Evolutionary conservation across 2,329 filamentous ascomycete species (phyloP), one percentile per base, ranked within the genome.

Genomic region (Colletotrichum eremochloae): DNA sequence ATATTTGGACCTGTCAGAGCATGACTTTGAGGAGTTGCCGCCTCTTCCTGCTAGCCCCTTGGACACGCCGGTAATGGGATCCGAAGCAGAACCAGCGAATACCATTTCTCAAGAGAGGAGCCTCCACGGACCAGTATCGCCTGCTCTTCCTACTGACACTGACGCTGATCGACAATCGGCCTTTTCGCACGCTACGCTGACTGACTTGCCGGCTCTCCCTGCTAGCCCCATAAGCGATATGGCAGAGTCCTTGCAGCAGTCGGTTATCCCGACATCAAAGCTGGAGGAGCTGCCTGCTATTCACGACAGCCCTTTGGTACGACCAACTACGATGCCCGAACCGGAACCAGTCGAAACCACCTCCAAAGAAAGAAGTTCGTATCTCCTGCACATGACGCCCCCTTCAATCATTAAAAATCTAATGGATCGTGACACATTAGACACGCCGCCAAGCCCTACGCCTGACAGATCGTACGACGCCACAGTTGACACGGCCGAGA

Each of bases 331-430:
- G 80, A 79, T 5, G 80, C 79, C 68, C 80, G 81, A 86, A 48
- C 81, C 82, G 29, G 80, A 80, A 38, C 79, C 82, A 6, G 74
- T 84, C 20, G 83, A 86, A 48, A 70, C 83, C 20, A 82, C 81
- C 71, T 83, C 82, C 8, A 84, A 84, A 75, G 80, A 84, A 72
- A 78, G 81, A 74, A 86, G 81, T 75, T 84, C 82, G 15, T 83
- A 84, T 74, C 75, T 85, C 20, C 80, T 83, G 40, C 77, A 82
- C 62, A 82, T 82, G 18, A 82, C 81, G 33, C 81, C 85, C 2
- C 78, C 80, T 18, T 80, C 80, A 8, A 71, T 76, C 29, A 76
- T 81, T 29, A 78, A 77, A 67, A 78, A 75, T n/a, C 67, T 76
- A 67, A 77, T 76, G 24, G 74, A 74, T 29, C 73, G 76, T 36